These are phyloP conservation scores for Smittium mucronatum DNA, from an alignment of 371 early-diverging fungal genomes.

Conservation along the genomic window DNA sequence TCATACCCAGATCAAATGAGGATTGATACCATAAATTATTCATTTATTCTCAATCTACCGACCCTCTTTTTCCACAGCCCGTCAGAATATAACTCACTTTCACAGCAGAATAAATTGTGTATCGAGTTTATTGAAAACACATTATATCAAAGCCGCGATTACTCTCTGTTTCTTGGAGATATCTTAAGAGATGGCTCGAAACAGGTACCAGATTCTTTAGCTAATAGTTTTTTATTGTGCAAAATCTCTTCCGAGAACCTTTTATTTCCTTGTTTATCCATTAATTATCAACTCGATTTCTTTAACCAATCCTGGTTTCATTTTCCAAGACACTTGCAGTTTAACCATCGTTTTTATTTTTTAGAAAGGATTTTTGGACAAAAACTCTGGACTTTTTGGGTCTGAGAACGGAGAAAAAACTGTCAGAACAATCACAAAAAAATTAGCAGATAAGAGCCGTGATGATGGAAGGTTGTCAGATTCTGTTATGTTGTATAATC, in stretches of 20 bases:
- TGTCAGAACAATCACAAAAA: slow-evolving; percentile 40
- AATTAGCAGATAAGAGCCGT: slow-evolving; percentile 54
- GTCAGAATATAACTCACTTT: not conserved
- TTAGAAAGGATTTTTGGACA: slow-evolving; percentile 48
- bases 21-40: slow-evolving; percentile 27
- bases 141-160: slow-evolving; percentile 35
- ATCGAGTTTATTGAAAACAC: slow-evolving; percentile 19
- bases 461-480: slow-evolving; percentile 53
- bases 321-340: too few relatives aligned
- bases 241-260: not conserved
- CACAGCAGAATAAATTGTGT: slow-evolving; percentile 15
- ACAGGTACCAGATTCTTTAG: not conserved
- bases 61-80: not conserved
- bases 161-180: slow-evolving; percentile 43
- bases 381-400: slow-evolving; percentile 42
- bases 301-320: too few relatives aligned
- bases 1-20: slow-evolving; percentile 17
- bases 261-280: not conserved
- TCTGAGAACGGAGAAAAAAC: slow-evolving; percentile 43
- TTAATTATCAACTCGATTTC: not conserved
- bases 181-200: slow-evolving; percentile 32
- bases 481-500: slow-evolving; percentile 58
- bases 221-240: not conserved
- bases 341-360: too few relatives aligned
- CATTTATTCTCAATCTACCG: slow-evolving; percentile 25